Conservation (phyloP, 768 basidiomycete species). For the Mycena epipterygia region DNA sequence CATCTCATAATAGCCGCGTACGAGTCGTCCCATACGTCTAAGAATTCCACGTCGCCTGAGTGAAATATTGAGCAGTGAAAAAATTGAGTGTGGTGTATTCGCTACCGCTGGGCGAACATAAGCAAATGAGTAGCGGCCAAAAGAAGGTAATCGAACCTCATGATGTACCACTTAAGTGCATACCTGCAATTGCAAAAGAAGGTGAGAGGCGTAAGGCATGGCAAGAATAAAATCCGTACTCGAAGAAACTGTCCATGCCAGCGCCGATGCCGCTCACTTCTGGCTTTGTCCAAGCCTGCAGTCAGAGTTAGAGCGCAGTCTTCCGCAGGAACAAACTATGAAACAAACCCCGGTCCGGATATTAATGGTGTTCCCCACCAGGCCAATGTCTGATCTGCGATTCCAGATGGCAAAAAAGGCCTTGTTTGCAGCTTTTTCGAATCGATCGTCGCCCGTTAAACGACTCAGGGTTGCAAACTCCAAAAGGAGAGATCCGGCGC, state of each 20-base stretch:
- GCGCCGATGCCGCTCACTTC: constrained; percentile 90
- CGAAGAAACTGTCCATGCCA: constrained; percentile 96
- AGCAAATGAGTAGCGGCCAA: background rate
- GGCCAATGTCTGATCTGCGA: constrained; percentile 83
- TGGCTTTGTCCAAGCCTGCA: constrained; percentile 81
- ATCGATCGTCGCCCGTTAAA: constrained; percentile 89
- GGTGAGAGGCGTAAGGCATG: too few relatives aligned
- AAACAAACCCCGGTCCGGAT: constrained; percentile 79
- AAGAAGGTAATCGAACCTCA: constrained; percentile 58
- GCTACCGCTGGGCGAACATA: constrained; percentile 43
- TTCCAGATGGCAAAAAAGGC: constrained; percentile 98
- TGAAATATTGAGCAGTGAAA: background rate
- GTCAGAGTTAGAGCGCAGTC: constrained; percentile 18
- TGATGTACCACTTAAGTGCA: constrained; percentile 92
- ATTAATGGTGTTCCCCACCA: constrained; percentile 93
- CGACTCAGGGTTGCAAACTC: constrained; percentile 96
- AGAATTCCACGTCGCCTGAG: constrained; percentile 81
- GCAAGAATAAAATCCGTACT: too few relatives aligned
- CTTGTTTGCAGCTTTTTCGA: constrained; percentile 90
- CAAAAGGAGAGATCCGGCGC: constrained; percentile 91
- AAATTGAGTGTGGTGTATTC: constrained; percentile 49
- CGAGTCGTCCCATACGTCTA: constrained; percentile 88
- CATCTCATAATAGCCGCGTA: constrained; percentile 91
- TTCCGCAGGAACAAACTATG: background rate
- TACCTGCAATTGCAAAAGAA: too few relatives aligned